Evolutionary conservation across 331 rosid genomes (phyloP).

Genomic region (Ulmus americana): DNA sequence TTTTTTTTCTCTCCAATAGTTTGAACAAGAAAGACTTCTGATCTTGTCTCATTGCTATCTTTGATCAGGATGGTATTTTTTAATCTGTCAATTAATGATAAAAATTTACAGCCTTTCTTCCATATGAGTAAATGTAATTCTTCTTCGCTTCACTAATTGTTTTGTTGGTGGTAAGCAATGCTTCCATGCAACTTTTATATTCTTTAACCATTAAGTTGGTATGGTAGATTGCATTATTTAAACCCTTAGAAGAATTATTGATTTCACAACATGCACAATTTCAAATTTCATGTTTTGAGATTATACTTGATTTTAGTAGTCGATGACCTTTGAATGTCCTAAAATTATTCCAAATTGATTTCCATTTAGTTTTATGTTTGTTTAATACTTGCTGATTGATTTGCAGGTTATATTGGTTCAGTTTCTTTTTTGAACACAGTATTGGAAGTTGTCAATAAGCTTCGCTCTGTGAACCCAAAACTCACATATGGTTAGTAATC

Average conservation of each 20-base stretch:
- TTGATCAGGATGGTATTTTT: too few relatives aligned
- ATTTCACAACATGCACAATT: too few relatives aligned
- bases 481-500: constrained; percentile 60
- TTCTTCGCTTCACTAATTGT: too few relatives aligned
- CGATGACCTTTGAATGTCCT: neutral
- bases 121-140: too few relatives aligned
- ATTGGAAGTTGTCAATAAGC: constrained; percentile 62
- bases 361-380: constrained; percentile 1
- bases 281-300: neutral
- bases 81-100: too few relatives aligned
- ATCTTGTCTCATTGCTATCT: too few relatives aligned
- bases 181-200: neutral
- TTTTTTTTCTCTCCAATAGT: too few relatives aligned
- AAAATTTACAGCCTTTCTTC: too few relatives aligned
- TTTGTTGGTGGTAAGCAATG: too few relatives aligned
- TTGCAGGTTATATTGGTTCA: constrained; percentile 86
- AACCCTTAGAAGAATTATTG: too few relatives aligned
- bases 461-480: constrained; percentile 65
- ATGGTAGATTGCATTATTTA: neutral
- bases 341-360: neutral
- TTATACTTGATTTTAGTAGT: neutral
- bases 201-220: neutral
- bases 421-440: constrained; percentile 66
- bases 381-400: constrained; percentile 3
- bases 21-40: too few relatives aligned